Percentiles rank a stretch among this genome's conserved stretches.
Evolutionary conservation across 805 yeast genomes (phyloP).

Genomic region (Yarrowia osloensis): DNA sequence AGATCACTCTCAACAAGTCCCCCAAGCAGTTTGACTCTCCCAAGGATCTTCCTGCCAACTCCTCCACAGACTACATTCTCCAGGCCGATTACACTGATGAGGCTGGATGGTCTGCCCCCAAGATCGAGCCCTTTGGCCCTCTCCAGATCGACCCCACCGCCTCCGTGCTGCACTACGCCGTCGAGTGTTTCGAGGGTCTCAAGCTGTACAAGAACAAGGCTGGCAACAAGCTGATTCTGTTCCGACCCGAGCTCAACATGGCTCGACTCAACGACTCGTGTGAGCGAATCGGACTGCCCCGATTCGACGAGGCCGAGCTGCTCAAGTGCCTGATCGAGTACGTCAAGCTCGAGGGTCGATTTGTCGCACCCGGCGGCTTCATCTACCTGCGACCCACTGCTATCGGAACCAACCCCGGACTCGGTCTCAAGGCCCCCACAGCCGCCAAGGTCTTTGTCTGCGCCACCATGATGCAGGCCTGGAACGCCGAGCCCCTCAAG

Average conservation of each 20-base stretch:
- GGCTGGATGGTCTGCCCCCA: conserved; percentile 84
- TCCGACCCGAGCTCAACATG: conserved; percentile 93
- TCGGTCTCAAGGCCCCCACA: conserved; percentile 84
- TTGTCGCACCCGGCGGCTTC: conserved; percentile 90
- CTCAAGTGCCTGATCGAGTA: conserved; percentile 74
- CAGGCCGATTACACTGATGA: conserved; percentile 76
- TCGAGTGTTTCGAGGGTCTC: conserved; percentile 93
- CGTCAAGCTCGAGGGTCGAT: conserved; percentile 69
- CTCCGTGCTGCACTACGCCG: conserved; percentile 91
- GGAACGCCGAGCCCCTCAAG: conserved; percentile 87
- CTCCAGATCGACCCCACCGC: conserved; percentile 81
- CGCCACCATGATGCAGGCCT: conserved; percentile 45
- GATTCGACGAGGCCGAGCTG: conserved; percentile 76
- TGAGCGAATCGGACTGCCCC: conserved; percentile 83
- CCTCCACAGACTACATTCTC: conserved; percentile 81
- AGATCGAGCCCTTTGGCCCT: conserved; percentile 80
- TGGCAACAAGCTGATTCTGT: conserved; percentile 67
- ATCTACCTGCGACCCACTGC: conserved; percentile 91
- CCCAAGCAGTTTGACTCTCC: conserved; percentile 64
- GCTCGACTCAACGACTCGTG: conserved; percentile 86
- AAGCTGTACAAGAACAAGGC: conserved; percentile 73
- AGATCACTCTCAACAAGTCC: conserved; percentile 48
- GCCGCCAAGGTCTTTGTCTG: conserved; percentile 85
- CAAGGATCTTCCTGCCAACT: conserved; percentile 68
- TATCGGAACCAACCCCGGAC: conserved; percentile 86